phyloP scores from a whole-genome alignment of 306 rosid species.

The Medicago arabica region DNA sequence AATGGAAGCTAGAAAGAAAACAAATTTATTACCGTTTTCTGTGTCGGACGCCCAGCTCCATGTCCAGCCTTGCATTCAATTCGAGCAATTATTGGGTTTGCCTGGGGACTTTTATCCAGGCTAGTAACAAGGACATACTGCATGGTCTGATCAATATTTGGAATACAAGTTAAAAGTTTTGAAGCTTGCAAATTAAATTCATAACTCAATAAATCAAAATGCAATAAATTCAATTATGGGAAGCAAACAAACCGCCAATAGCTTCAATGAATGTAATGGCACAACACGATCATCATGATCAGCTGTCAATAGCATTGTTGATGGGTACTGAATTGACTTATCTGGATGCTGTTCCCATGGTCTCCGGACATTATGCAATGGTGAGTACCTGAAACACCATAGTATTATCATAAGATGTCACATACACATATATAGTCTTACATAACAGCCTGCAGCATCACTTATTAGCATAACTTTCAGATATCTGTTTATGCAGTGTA shows the following conservation, averaged over 20 bases:
- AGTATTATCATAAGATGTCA: background rate
- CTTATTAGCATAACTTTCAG: background rate
- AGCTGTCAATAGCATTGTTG: slow-evolving; percentile 93
- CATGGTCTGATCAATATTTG: slow-evolving; percentile 58
- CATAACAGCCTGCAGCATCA: background rate
- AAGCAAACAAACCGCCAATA: slow-evolving; percentile 73
- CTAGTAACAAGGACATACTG: slow-evolving; percentile 74
- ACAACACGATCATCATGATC: slow-evolving; percentile 99
- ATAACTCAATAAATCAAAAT: too few relatives aligned
- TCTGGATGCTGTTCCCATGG: slow-evolving; percentile 76
- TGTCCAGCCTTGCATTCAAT: slow-evolving; percentile 91
- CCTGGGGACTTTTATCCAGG: slow-evolving; percentile 80
- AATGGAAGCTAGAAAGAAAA: background rate
- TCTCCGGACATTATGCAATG: slow-evolving; percentile 88
- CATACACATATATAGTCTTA: background rate
- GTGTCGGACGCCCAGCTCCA: slow-evolving; percentile 86
- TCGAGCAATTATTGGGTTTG: slow-evolving; percentile 89
- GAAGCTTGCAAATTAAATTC: background rate
- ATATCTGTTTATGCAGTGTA: background rate
- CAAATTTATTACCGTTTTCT: slow-evolving; percentile 66
- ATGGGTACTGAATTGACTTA: slow-evolving; percentile 73
- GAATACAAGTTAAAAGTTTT: background rate
- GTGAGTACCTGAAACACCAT: slow-evolving; percentile 73
- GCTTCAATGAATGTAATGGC: slow-evolving; percentile 83
- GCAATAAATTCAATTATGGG: background rate